Base-by-base conservation (phyloP, 2,329 filamentous ascomycete genomes). In the Xylaria digitata region DNA sequence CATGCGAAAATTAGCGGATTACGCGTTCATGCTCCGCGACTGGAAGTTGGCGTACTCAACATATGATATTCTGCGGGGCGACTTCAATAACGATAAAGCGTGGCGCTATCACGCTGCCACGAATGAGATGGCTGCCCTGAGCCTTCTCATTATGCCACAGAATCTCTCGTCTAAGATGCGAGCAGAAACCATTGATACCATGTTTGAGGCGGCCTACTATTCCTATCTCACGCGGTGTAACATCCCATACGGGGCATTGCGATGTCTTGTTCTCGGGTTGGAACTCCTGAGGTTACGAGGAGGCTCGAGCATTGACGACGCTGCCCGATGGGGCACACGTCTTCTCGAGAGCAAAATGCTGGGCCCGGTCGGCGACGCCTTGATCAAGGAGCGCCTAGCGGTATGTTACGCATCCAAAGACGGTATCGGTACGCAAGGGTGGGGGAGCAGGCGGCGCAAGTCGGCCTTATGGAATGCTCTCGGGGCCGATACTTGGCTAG, bases 11-110 rank as follows among this genome's bases (percentile, higher is more conserved):
- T 83, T 99, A 55, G 96, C 93, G 49, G 96, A 99, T 77, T 98
- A 95, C 80, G 90, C 94, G 11, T 97, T 99, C 75, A 97, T 99
- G 94, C 85, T 99, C 43, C 89, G 96, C 37, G 96, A 99, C 79
- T 99, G 92, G 89, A 97, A 96, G 79, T 83, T 99, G 42, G 93
- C 96, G 9, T 88, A 96, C 73, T 94, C 91, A 13, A 97, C 93
- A 0, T 99, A 97, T 77, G 95, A 99, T 64, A 86, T 99, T 5
- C 82, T 99, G 8, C 89, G 93, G 60, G 87, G 90, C 7, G 96
- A 99, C 78, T 99, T 95, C 78, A 90, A 89, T 75, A 96, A 96
- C 76, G 94, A 97, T 77, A 98, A 98, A 79, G 96, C 96, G 0
- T 99, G 96, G 96, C 93, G 89, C 73, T 92, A 98, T 75, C 93